Evolutionary conservation across 202 grass and related monocot species (phyloP).

Genomic region (Brachypodium distachyon): DNA sequence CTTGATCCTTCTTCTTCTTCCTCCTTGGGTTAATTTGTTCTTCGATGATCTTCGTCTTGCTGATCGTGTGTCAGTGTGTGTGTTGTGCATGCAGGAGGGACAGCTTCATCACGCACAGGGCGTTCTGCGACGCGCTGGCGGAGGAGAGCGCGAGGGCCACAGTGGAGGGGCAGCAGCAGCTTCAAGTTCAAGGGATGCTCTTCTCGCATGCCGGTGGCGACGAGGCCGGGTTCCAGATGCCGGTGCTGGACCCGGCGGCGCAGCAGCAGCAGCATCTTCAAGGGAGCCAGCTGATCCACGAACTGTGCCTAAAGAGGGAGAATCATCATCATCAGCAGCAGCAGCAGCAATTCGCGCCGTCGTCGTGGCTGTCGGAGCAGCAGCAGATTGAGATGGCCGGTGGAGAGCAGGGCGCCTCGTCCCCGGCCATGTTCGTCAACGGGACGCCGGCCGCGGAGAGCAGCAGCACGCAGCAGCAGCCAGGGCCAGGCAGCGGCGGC

Average conservation of each 20-base stretch:
- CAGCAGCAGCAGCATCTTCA: no score
- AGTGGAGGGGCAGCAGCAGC: slow-evolving; percentile 22
- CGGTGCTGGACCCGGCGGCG: slow-evolving; percentile 29
- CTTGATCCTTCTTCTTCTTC: background rate
- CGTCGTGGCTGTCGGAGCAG: slow-evolving; percentile 55
- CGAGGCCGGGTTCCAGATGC: slow-evolving; percentile 25
- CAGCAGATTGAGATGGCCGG: slow-evolving; percentile 20
- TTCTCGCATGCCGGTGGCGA: slow-evolving; percentile 20
- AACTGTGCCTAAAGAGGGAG: slow-evolving; percentile 45
- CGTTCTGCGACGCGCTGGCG: slow-evolving; percentile 95
- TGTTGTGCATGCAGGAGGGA: slow-evolving; percentile 45
- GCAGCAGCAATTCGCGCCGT: slow-evolving; percentile 32
- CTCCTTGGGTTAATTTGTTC: no score
- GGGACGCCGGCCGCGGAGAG: slow-evolving; percentile 39
- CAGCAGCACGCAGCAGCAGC: slow-evolving; percentile 15
- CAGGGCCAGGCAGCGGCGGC: no score
- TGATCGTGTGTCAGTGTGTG: background rate
- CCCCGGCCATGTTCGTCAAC: slow-evolving; percentile 3
- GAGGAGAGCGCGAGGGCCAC: slow-evolving; percentile 90
- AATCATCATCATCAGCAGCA: slow-evolving; percentile 33
- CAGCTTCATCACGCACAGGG: slow-evolving; percentile 98
- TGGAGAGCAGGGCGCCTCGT: background rate
- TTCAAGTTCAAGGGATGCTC: slow-evolving; percentile 21
- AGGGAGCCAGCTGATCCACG: slow-evolving; percentile 38
- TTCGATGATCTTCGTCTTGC: background rate